Percentiles rank a stretch among this genome's conserved stretches.
Evolutionary conservation across 768 basidiomycete species (phyloP).

Genomic region (Hortiboletus campestris): DNA sequence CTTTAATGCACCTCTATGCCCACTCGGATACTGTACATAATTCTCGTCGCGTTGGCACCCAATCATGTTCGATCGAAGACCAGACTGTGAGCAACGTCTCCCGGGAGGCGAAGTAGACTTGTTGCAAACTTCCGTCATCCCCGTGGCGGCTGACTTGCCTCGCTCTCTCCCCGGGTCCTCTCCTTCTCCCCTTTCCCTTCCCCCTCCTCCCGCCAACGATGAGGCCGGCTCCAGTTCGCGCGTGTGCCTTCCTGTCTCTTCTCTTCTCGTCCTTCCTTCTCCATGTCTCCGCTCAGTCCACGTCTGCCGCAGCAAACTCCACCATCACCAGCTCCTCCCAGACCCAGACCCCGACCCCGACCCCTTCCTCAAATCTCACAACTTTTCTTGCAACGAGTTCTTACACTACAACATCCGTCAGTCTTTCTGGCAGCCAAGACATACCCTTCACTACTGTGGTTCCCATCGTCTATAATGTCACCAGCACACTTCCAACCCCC

Average conservation of each 20-base stretch:
- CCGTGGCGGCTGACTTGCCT: conserved; percentile 32
- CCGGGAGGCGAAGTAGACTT: conserved; percentile 4
- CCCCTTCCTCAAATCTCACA: conserved; percentile 37
- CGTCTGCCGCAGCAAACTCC: conserved; percentile 21
- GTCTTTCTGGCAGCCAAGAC: conserved; percentile 46
- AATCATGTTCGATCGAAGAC: conserved; percentile 1
- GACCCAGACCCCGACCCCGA: conserved; percentile 3
- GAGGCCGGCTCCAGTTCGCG: background rate
- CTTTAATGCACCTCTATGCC: conserved; percentile 3
- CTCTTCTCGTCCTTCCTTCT: conserved; percentile 31
- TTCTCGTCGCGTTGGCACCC: background rate
- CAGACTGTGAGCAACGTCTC: background rate
- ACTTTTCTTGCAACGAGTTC: conserved; percentile 56
- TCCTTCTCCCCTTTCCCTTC: background rate
- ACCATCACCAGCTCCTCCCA: conserved; percentile 7
- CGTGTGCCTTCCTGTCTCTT: conserved; percentile 16
- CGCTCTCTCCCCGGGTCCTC: conserved; percentile 1
- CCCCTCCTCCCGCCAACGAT: conserved; percentile 10
- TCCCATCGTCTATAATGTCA: conserved; percentile 63
- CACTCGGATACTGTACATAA: background rate
- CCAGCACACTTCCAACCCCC: conserved; percentile 49
- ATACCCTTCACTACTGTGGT: conserved; percentile 52
- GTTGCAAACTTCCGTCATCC: conserved; percentile 10
- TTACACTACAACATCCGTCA: conserved; percentile 47
- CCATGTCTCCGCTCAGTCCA: conserved; percentile 39